A percentile compares a stretch with the other conserved stretches of the same genome.
Evolutionary conservation across 306 rosid genomes (phyloP).

Genomic region (Sicyos baderoa): DNA sequence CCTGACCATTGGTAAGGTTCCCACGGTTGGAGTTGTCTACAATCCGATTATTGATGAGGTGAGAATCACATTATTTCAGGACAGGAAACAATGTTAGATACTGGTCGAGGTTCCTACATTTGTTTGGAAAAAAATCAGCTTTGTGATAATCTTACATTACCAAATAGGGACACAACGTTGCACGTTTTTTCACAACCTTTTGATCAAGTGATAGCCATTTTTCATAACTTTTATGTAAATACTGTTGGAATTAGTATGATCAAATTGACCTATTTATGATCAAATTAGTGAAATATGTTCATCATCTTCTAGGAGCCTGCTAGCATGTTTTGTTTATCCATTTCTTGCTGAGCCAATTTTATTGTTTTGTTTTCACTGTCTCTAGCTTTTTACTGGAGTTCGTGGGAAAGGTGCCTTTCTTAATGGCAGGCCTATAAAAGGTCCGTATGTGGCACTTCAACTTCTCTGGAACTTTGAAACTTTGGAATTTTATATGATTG

Average conservation of each 20-base stretch:
- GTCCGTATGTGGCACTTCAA: conserved; percentile 25
- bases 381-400: conserved; percentile 81
- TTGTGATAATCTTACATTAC: neutral
- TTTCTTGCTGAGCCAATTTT: conserved; percentile 20
- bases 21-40: conserved; percentile 86
- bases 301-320: conserved; percentile 11
- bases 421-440: conserved; percentile 76
- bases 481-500: conserved; percentile 14
- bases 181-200: neutral
- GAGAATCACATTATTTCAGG: conserved; percentile 18
- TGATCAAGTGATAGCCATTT: neutral
- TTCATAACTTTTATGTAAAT: neutral
- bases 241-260: neutral
- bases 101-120: neutral
- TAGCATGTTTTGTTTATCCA: conserved; percentile 17
- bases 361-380: conserved; percentile 18
- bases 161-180: neutral
- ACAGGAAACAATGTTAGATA: neutral
- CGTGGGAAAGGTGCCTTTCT: conserved; percentile 77
- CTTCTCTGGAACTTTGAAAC: conserved; percentile 17
- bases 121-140: neutral
- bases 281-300: conserved; percentile 1
- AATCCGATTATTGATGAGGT: conserved; percentile 92
- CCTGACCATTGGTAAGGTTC: conserved; percentile 75
- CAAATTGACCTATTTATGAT: conserved; percentile 3